phyloP scores from a whole-genome alignment of 495 filamentous ascomycete genomes.

The Cercophora scortea region DNA sequence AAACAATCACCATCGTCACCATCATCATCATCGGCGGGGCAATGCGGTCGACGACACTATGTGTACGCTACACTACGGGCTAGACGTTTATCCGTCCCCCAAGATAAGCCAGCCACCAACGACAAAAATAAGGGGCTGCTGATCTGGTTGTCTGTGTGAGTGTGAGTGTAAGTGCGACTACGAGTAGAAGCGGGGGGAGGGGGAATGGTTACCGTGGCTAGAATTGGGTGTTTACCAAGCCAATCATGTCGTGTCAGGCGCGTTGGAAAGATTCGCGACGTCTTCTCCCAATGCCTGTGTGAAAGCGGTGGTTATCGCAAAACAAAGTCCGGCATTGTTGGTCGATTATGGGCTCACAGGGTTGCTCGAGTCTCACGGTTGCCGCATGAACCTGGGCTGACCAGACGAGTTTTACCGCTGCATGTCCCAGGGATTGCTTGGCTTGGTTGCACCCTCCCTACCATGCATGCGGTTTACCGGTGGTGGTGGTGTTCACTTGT shows the following conservation, averaged over 20 bases:
- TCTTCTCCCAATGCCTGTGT: no score
- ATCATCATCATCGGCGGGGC: background rate
- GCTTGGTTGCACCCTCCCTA: background rate
- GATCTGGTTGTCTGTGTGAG: no score
- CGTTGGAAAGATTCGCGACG: no score
- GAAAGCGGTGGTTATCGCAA: no score
- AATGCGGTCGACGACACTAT: no score
- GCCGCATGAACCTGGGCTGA: background rate
- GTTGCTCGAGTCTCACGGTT: background rate
- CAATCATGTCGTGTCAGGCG: background rate
- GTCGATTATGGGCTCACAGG: background rate
- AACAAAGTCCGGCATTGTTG: no score
- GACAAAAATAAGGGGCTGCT: no score
- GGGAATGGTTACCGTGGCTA: constrained; percentile 1
- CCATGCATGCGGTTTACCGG: no score
- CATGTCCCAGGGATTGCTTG: background rate
- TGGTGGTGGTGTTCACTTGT: no score
- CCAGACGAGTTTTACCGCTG: background rate
- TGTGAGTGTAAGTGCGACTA: background rate
- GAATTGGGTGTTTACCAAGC: background rate
- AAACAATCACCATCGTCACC: background rate
- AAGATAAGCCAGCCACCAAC: no score
- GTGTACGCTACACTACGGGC: no score
- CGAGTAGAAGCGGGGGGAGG: background rate
- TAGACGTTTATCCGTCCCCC: no score